Conservation (phyloP, 257 asterid species). For the Solanum bulbocastanum region DNA sequence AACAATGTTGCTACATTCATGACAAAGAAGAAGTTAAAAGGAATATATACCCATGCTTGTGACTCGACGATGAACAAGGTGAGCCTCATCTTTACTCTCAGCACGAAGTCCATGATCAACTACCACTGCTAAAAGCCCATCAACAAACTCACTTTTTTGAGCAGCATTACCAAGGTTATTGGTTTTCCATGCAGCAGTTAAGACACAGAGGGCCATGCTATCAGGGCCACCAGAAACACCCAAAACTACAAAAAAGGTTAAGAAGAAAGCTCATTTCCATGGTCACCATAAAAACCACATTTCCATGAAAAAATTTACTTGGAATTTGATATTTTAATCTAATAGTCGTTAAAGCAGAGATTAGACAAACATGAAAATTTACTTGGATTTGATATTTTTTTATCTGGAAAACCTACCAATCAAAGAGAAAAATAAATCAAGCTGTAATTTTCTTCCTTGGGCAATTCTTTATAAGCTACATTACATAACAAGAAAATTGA, state of each 20-base stretch:
- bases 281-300: neutral
- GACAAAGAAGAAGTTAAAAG: slow-evolving; percentile 4
- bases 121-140: slow-evolving; percentile 72
- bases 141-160: slow-evolving; percentile 28
- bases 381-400: neutral
- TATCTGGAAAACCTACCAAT: neutral
- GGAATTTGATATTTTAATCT: neutral
- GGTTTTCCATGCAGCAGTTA: slow-evolving; percentile 77
- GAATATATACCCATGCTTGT: slow-evolving; percentile 57
- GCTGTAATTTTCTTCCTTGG: neutral
- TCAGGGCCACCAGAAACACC: slow-evolving; percentile 99
- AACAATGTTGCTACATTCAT: slow-evolving; percentile 12
- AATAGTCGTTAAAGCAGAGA: neutral
- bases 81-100: slow-evolving; percentile 77
- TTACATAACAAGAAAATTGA: neutral
- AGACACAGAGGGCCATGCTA: slow-evolving; percentile 76
- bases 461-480: neutral
- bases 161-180: slow-evolving; percentile 16
- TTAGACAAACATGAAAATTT: neutral
- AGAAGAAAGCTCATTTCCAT: neutral
- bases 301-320: too few species aligned
- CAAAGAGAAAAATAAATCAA: neutral
- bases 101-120: slow-evolving; percentile 83
- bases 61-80: slow-evolving; percentile 46
- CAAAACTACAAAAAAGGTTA: slow-evolving; percentile 36